Evolutionary conservation across 352 stramenopile genomes (phyloP).

Genomic region (Pythium plurisporium): DNA sequence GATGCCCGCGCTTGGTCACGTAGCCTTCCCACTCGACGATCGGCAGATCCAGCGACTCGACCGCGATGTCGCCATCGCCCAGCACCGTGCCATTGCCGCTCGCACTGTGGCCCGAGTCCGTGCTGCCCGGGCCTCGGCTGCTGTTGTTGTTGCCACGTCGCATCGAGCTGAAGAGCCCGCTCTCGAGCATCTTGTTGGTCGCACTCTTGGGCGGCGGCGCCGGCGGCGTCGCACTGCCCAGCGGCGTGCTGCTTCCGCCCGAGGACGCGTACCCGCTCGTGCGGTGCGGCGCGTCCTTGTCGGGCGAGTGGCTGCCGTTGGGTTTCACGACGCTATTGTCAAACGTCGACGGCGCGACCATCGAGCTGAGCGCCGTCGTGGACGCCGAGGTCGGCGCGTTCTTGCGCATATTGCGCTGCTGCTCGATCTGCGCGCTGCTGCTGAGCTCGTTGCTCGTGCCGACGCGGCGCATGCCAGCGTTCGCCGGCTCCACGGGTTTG

Average conservation of each 20-base stretch:
- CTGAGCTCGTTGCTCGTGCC: constrained; percentile 65
- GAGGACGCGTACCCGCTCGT: constrained; percentile 18
- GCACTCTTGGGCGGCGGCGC: constrained; percentile 34
- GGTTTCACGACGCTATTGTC: constrained; percentile 10
- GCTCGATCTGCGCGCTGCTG: constrained; percentile 24
- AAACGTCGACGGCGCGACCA: constrained; percentile 21
- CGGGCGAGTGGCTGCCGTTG: neutral
- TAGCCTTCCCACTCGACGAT: constrained; percentile 89
- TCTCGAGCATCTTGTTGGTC: constrained; percentile 39
- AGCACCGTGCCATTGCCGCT: constrained; percentile 13
- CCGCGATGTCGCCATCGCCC: constrained; percentile 40
- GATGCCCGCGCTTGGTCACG: constrained; percentile 84
- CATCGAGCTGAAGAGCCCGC: constrained; percentile 52
- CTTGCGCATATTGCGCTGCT: constrained; percentile 28
- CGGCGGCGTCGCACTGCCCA: constrained; percentile 6
- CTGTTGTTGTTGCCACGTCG: constrained; percentile 23
- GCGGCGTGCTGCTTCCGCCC: constrained; percentile 29
- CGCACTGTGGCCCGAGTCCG: constrained; percentile 11
- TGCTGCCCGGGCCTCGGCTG: constrained; percentile 34
- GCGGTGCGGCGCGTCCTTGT: constrained; percentile 25
- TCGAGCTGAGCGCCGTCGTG: constrained; percentile 50
- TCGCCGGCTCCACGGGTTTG: constrained; percentile 31
- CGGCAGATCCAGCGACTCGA: constrained; percentile 82
- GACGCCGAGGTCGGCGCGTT: constrained; percentile 41
- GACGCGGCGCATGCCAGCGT: constrained; percentile 46